Evolutionary conservation across 2,329 filamentous ascomycete species (phyloP).

Genomic region (Exophiala calicioides): DNA sequence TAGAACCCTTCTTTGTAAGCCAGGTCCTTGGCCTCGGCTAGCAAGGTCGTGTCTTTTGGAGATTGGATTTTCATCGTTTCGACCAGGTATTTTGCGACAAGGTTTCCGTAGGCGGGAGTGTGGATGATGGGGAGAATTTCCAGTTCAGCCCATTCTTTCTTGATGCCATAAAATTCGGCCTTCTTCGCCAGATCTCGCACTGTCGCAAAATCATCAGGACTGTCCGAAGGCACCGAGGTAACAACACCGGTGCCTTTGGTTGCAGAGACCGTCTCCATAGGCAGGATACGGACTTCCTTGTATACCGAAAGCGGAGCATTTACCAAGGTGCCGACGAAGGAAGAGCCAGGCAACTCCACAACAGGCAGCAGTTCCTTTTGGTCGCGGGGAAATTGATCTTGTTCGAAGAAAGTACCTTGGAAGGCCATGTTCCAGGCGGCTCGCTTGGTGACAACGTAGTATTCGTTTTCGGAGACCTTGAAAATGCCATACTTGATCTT

Average conservation of each 20-base stretch:
- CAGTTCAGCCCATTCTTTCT: constrained; percentile 93
- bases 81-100: constrained; percentile 79
- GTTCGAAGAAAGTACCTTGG: constrained; percentile 75
- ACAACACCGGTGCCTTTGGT: constrained; percentile 97
- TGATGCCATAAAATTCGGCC: constrained; percentile 90
- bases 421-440: constrained; percentile 94
- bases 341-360: constrained; percentile 72
- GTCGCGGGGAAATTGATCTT: constrained; percentile 49
- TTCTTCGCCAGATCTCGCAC: constrained; percentile 88
- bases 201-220: constrained; percentile 91
- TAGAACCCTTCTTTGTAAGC: constrained; percentile 98
- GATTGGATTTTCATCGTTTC: constrained; percentile 96
- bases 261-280: constrained; percentile 90
- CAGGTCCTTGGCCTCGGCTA: constrained; percentile 91
- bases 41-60: constrained; percentile 87
- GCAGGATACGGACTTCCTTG: constrained; percentile 82
- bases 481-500: constrained; percentile 87
- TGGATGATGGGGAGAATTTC: constrained; percentile 88
- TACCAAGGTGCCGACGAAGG: constrained; percentile 84
- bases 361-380: constrained; percentile 76
- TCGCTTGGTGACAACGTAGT: constrained; percentile 76
- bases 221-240: constrained; percentile 92
- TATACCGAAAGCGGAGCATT: constrained; percentile 86
- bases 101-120: constrained; percentile 82
- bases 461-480: constrained; percentile 71